phyloP scores from a whole-genome alignment of 345 rosid species.

The Reutealis trisperma region DNA sequence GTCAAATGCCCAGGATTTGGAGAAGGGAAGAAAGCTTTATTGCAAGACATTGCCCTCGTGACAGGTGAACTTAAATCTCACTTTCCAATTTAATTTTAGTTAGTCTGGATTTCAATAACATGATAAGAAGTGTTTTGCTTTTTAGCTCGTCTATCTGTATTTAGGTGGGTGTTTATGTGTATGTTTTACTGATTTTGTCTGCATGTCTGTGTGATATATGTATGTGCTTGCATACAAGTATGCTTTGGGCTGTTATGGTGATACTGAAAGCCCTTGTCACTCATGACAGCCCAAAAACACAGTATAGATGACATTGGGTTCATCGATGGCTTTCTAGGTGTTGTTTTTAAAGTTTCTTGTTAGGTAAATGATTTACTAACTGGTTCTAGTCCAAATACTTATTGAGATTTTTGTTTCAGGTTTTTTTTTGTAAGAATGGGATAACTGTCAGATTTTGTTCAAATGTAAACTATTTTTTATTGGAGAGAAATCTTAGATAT shows the following conservation, averaged over 20 bases:
- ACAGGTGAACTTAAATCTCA: slow-evolving; percentile 50
- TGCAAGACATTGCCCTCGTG: slow-evolving; percentile 88
- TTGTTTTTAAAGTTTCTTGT: background rate
- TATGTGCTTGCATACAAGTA: background rate
- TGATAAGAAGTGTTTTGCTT: background rate
- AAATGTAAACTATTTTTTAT: background rate
- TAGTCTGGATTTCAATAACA: background rate
- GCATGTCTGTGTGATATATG: background rate
- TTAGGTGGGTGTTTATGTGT: background rate
- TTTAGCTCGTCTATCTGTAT: background rate
- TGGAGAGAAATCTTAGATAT: background rate
- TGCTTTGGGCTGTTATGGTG: background rate
- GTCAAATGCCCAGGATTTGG: slow-evolving; percentile 78
- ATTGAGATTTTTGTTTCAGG: background rate
- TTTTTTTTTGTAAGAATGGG: background rate
- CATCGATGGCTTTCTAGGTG: background rate
- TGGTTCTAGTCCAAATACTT: background rate
- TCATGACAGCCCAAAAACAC: no score
- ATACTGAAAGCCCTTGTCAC: background rate
- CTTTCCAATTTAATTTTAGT: slow-evolving; percentile 5
- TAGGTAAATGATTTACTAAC: background rate
- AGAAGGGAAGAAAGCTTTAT: slow-evolving; percentile 75
- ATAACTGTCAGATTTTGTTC: no score
- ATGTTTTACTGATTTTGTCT: background rate
- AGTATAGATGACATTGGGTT: no score